These are phyloP conservation scores for Beverwykella pulmonaria DNA, from an alignment of 495 filamentous ascomycete species.

Conservation along the genomic window DNA sequence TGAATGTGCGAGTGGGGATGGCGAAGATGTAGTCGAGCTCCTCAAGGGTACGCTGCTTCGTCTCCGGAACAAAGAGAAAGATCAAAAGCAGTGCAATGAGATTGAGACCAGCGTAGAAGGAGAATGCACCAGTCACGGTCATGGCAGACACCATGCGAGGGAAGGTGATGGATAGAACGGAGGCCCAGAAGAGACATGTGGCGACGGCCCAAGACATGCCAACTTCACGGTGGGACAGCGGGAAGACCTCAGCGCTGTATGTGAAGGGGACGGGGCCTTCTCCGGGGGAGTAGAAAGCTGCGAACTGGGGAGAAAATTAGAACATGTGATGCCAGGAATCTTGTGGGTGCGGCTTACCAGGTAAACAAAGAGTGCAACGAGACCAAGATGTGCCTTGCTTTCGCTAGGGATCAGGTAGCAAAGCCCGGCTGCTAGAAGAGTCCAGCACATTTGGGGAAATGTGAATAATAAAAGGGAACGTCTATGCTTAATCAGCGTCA, in stretches of 20 bases:
- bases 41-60: constrained; percentile 75
- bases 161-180: constrained; percentile 42
- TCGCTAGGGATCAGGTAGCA: constrained; percentile 35
- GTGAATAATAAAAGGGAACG: constrained; percentile 40
- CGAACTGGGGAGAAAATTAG: constrained; percentile 3
- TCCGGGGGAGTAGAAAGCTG: constrained; percentile 34
- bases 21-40: constrained; percentile 52
- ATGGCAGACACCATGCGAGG: constrained; percentile 40
- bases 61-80: constrained; percentile 76
- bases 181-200: constrained; percentile 43
- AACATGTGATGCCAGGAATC: neutral
- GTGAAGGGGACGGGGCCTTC: constrained; percentile 46
- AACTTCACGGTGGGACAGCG: constrained; percentile 43
- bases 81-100: constrained; percentile 69
- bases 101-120: constrained; percentile 70
- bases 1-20: constrained; percentile 39
- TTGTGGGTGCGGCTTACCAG: constrained; percentile 9
- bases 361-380: constrained; percentile 55
- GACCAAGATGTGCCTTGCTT: constrained; percentile 44
- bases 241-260: constrained; percentile 48
- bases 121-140: constrained; percentile 46
- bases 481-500: neutral
- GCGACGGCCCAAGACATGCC: constrained; percentile 46
- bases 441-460: constrained; percentile 46
- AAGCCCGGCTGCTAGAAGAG: constrained; percentile 43